phyloP scores from a whole-genome alignment of 1,284 basidiomycete species.

The Xerocomus minutiporus region DNA sequence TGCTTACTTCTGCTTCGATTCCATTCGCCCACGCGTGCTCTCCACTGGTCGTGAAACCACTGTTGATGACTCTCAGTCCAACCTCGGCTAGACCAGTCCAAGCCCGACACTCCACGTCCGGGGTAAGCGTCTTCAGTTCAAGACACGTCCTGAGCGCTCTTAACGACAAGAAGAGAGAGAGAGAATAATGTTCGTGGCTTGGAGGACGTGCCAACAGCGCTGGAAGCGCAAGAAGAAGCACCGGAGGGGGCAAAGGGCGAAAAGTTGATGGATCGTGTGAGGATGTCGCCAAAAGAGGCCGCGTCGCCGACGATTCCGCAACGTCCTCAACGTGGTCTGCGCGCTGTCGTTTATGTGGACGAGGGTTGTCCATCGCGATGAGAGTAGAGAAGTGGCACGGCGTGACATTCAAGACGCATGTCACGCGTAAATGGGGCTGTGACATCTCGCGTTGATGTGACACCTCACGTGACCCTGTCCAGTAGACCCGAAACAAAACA shows the following conservation, averaged over 20 bases:
- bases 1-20: constrained; percentile 49
- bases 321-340: constrained; percentile 4
- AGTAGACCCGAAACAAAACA: too few species aligned
- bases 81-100: constrained; percentile 65
- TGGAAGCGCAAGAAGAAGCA: constrained; percentile 58
- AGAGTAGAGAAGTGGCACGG: background rate
- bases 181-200: constrained; percentile 48
- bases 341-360: constrained; percentile 28
- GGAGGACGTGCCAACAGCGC: constrained; percentile 57
- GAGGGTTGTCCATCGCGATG: constrained; percentile 24
- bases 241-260: constrained; percentile 41
- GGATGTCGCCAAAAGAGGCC: background rate
- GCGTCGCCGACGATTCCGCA: background rate
- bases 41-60: constrained; percentile 39
- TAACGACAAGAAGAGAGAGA: constrained; percentile 53
- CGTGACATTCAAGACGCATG: constrained; percentile 20
- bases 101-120: constrained; percentile 60
- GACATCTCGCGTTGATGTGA: constrained; percentile 25
- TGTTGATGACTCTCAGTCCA: constrained; percentile 51
- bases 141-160: constrained; percentile 54
- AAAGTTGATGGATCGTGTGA: constrained; percentile 9
- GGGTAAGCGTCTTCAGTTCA: constrained; percentile 44
- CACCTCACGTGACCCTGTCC: background rate
- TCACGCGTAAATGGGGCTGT: constrained; percentile 30
- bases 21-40: constrained; percentile 43